A percentile compares a stretch with the other conserved stretches of the same genome.
These are phyloP conservation scores for Beauveria brongniartii DNA, from an alignment of 2,329 filamentous ascomycete genomes.

Conservation along the genomic window DNA sequence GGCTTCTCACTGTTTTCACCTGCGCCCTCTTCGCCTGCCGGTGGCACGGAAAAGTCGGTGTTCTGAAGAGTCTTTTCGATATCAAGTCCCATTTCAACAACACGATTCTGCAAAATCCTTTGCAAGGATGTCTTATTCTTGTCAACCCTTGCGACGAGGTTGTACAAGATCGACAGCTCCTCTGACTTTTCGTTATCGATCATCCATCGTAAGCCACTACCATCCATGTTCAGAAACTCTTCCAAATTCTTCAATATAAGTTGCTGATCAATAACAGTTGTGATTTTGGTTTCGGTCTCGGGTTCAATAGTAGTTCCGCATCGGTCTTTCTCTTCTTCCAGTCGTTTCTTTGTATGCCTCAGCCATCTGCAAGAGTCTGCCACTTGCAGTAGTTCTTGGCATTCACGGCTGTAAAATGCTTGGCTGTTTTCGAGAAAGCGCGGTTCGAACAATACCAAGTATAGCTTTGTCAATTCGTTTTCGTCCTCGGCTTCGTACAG, in stretches of 20 bases:
- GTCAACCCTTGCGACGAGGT: conserved; percentile 71
- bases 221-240: conserved; percentile 77
- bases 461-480: conserved; percentile 70
- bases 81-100: conserved; percentile 72
- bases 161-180: conserved; percentile 74
- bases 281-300: conserved; percentile 64
- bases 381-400: conserved; percentile 63
- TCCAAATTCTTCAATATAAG: conserved; percentile 70
- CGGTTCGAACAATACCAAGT: conserved; percentile 74
- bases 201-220: conserved; percentile 80
- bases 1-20: conserved; percentile 23
- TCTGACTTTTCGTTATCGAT: conserved; percentile 78
- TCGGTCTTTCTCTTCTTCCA: conserved; percentile 73
- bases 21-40: conserved; percentile 36
- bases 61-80: conserved; percentile 64
- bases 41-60: conserved; percentile 42
- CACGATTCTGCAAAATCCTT: conserved; percentile 61
- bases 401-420: conserved; percentile 69
- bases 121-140: conserved; percentile 62
- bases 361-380: conserved; percentile 79
- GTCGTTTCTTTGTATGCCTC: conserved; percentile 61
- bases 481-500: conserved; percentile 78
- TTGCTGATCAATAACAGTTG: conserved; percentile 68
- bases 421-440: conserved; percentile 64
- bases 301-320: conserved; percentile 75